Conservation (phyloP, 495 filamentous ascomycete species). For the Glonium stellatum region DNA sequence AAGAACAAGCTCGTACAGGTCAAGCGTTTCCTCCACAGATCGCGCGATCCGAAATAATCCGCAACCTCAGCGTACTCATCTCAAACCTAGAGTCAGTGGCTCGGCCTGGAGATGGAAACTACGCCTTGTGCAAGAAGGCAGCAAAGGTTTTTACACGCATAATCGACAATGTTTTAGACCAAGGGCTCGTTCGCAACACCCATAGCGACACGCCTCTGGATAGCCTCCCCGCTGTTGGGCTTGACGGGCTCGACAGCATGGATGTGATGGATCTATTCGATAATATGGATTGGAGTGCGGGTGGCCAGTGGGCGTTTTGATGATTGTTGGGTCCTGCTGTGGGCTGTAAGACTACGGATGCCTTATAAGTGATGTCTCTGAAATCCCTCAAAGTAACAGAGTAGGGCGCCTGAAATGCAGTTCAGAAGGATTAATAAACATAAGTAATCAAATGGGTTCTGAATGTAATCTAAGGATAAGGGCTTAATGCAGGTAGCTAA, state of each 20-base stretch:
- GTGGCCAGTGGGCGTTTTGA: slow-evolving; percentile 9
- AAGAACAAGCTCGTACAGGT: neutral
- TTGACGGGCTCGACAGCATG: slow-evolving; percentile 11
- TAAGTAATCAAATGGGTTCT: too few relatives aligned
- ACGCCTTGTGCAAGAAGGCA: neutral
- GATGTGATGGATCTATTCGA: slow-evolving; percentile 2
- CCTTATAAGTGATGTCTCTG: too few relatives aligned
- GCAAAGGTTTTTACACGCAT: too few relatives aligned
- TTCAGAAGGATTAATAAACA: too few relatives aligned
- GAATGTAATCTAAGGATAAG: too few relatives aligned
- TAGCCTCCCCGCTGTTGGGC: neutral
- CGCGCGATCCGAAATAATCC: neutral
- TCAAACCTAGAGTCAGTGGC: neutral
- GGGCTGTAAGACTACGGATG: too few relatives aligned
- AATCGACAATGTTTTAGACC: slow-evolving; percentile 14
- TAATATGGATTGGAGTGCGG: slow-evolving; percentile 6
- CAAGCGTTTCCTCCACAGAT: neutral
- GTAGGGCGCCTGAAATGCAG: too few relatives aligned
- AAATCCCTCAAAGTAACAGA: too few relatives aligned
- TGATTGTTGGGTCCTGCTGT: too few relatives aligned
- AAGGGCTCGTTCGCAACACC: neutral
- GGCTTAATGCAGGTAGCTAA: too few relatives aligned
- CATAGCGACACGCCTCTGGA: slow-evolving; percentile 2
- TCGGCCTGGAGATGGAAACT: neutral
- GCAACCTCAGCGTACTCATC: neutral